A percentile compares a stretch with the other conserved stretches of the same genome.
These are phyloP conservation scores for Salix exigua DNA, from an alignment of 345 rosid species.

Conservation along the genomic window DNA sequence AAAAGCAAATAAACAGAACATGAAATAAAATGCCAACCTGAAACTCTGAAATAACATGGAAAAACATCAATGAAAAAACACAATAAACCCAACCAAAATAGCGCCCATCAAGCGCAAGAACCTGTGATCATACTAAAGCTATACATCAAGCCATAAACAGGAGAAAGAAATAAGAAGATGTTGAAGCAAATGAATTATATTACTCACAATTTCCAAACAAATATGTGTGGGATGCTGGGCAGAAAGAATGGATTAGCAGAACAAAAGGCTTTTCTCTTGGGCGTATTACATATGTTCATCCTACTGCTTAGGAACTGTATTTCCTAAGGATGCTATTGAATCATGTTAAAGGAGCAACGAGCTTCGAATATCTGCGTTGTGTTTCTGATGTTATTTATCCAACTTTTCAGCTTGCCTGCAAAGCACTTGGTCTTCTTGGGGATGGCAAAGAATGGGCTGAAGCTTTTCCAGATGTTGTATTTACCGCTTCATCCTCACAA, in stretches of 20 bases:
- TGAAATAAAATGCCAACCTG: too few species aligned
- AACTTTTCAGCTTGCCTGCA: not conserved
- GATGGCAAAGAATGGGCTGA: not conserved
- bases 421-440: not conserved
- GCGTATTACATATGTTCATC: not conserved
- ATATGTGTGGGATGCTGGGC: not conserved
- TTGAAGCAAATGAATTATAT: not conserved
- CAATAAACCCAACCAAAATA: too few species aligned
- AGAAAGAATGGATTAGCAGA: not conserved
- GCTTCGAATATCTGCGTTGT: not conserved
- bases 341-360: not conserved
- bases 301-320: not conserved
- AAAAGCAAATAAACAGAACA: too few species aligned
- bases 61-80: too few species aligned
- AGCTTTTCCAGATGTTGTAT: not conserved
- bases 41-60: too few species aligned
- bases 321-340: not conserved
- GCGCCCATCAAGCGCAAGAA: too few species aligned
- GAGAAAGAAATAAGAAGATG: not conserved
- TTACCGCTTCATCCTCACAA: not conserved
- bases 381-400: not conserved
- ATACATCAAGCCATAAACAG: too few species aligned
- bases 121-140: too few species aligned
- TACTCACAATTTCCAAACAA: not conserved
- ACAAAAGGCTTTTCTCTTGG: not conserved